A percentile compares a stretch with the other conserved stretches of the same genome.
phyloP scores from a whole-genome alignment of 2,329 filamentous ascomycete genomes.

The Pseudogymnoascus verrucosus region DNA sequence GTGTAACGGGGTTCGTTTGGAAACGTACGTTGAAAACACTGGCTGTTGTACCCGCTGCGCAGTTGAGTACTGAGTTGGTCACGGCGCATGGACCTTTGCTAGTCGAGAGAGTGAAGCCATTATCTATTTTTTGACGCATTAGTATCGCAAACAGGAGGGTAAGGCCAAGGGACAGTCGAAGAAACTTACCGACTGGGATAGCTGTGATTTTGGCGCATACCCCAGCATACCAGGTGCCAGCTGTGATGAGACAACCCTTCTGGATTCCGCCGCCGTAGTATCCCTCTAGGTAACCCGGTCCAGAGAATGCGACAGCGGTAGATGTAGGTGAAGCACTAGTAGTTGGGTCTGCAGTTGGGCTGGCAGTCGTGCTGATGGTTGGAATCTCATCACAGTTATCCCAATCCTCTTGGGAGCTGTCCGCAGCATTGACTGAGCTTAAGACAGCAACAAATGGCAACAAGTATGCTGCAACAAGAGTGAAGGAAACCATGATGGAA shows the following conservation, averaged over 20 bases:
- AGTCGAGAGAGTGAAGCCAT: conserved; percentile 17
- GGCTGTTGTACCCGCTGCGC: not conserved
- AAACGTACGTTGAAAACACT: not conserved
- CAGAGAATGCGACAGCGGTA: conserved; percentile 13
- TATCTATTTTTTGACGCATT: conserved; percentile 9
- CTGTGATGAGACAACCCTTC: not conserved
- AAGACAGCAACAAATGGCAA: not conserved
- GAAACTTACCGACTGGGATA: not conserved
- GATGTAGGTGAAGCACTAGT: conserved; percentile 7
- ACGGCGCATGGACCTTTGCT: not conserved
- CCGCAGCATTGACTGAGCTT: not conserved
- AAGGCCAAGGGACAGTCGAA: not conserved
- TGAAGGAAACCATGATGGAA: not conserved
- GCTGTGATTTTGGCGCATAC: not conserved
- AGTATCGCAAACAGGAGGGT: not conserved
- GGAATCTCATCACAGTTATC: not conserved
- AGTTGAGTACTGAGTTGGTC: not conserved
- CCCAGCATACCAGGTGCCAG: not conserved
- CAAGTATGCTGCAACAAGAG: not conserved
- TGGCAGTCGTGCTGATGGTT: not conserved
- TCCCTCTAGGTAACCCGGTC: not conserved
- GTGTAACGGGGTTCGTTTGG: conserved; percentile 29
- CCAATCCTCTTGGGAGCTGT: not conserved
- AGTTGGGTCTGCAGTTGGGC: not conserved
- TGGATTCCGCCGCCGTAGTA: not conserved